Base-by-base conservation (phyloP, 768 basidiomycete genomes). In the Naematelia encephala region DNA sequence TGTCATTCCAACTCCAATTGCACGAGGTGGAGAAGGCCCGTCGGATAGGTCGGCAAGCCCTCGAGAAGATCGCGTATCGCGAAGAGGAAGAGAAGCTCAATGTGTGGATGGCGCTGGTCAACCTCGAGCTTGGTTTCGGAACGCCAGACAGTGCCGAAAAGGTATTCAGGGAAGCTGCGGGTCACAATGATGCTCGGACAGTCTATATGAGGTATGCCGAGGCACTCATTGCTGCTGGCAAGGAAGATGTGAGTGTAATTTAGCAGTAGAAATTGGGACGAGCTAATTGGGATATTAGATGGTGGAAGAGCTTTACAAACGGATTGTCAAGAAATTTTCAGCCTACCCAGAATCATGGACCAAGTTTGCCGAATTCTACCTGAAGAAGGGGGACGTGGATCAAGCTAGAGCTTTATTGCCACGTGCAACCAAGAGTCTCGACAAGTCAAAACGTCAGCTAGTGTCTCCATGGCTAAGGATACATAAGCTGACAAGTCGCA, bases 1-100 rank as follows among this genome's bases (percentile, higher is more conserved):
- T 99, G 91, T 94, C 96, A 8, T 94, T 97, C 84, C 91, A 93
- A 69, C 81, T 98, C 11, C 91, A 91, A 66, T 83, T 99, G n/a
- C 90, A 93, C 27, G 94, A 99, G 78, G 81, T 96, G 56, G 93
- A 92, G 69, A 96, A 93, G 77, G 96, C 94, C 13, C 84, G 91
- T 45, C 86, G 88, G 73, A 86, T 92, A 52, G 93, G 86, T 48
- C 83, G 84, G 54, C 85, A 90, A 22, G 94, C 92, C 3, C 81
- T 97, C 46, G 81, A 84, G 61, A 87, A 87, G 11, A 98, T 99
- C 79, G 88, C 83, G 72, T 97, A 94, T 81, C 84, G 94, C 44
- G 96, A 99, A 78, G 96, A 99, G 77, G 86, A 86, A 64, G 96
- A 99, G 78, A 90, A 88, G 74, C 78, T 97, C 62, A 99, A 99